Evolutionary conservation across 2,329 filamentous ascomycete species (phyloP), one percentile per base, ranked within the genome.

Genomic region (Phaeosphaeria sp.): DNA sequence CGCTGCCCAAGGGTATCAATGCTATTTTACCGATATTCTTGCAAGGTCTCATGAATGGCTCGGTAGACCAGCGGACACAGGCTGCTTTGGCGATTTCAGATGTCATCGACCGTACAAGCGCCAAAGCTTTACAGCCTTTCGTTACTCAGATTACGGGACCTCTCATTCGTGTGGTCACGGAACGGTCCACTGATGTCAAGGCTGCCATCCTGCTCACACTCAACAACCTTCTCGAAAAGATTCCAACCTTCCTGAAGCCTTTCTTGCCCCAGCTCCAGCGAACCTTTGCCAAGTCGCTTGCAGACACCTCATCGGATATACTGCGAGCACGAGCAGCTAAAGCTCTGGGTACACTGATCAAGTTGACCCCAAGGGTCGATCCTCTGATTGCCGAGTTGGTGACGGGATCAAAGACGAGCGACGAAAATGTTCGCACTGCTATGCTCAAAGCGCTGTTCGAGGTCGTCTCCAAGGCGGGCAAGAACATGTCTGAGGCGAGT

Each of bases 361-460:
- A 93, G 59, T 87, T 97, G 72, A 98, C 94, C 0, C 94, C 95
- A 24, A 89, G 96, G 72, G 92, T 99, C 22, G 96, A 99, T 77
- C 95, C 96, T 50, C 85, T 99, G 53, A 96, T 99, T 75, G 84
- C 86, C 59, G 95, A 99, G 79, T 85, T 99, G 48, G 93, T 98
- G 20, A 91, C 95, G n/a, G 95, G 95, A 47, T 95, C 93, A 24
- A 97, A 94, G 82, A 98, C 95, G 0, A 81, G 87, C 1, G 94
- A 98, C 73, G 74, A 87, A 6, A 94, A 94, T 46, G 95, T 99
- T 63, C 91, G 88, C 78, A 95, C 91, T 65, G 95, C 95, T 25
- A 99, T 99, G 95, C 85, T 99, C 70, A 97, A 96, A 82, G 95
- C 95, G 2, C 80, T 99, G 46, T 97, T 96, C 74, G 94, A 98